Base-by-base conservation (phyloP, 768 basidiomycete genomes). In the Hygrophorus russula region DNA sequence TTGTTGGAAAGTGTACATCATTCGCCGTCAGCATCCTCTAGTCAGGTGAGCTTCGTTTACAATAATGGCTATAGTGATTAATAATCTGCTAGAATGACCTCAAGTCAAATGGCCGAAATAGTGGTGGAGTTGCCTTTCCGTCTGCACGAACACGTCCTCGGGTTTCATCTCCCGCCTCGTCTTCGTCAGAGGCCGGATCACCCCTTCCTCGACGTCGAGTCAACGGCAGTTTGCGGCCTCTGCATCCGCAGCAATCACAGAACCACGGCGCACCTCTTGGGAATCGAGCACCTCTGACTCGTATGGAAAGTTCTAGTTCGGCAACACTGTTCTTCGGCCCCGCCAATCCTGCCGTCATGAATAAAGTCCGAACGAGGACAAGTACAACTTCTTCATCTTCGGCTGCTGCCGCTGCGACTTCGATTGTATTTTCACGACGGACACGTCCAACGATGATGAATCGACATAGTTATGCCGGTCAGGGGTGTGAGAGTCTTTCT, bases 301-400 rank as follows among this genome's bases (percentile, higher is more conserved):
- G 81, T 29, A 66, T 75, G 14, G 66, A 78, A 15, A 80, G 73
- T 51, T 71, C 75, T 2, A 65, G 65, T 45, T 59, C 67, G n/a
- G 80, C 78, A 13, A 76, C 80, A 0, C 59, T 81, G 9, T 83
- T 84, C 58, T 85, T 84, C 53, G 82, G 80, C 4, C 77, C 78
- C 33, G 46, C 69, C 32, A 77, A 79, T 46, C 59, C 65, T 13
- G 52, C 56, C 33, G 17, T 51, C 15, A 50, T 51, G 49, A 45
- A 48, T 52, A 28, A 53, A 59, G 18, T 46, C 20, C 62, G 64
- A 29, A 55, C 63, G 17, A 59, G 66, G 37, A 61, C 58, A 34
- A 57, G 56, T 45, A 58, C 57, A 13, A 52, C 56, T 2, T 46
- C 56, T 27, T 53, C 59, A 7, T 51, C 58, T 14, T 51, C 60